Base-by-base conservation (phyloP, 352 stramenopile species). In the Peronosclerospora sorghi region DNA sequence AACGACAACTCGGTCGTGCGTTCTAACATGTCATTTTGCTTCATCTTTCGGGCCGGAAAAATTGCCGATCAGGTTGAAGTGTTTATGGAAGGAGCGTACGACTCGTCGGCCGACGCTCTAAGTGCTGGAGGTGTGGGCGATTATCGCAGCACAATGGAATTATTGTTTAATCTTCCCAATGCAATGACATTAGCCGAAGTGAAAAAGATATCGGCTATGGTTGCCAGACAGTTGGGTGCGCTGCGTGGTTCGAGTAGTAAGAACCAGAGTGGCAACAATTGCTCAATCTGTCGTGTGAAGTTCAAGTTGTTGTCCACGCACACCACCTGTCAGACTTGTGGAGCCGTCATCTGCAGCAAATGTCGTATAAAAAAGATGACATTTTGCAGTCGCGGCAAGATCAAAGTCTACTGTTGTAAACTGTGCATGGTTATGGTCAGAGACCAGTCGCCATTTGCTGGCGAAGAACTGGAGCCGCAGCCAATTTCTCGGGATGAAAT, bases 1-100 rank as follows among this genome's bases (percentile, higher is more conserved):
- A 68, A 69, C 14, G 73, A 86, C 54, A 86, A 86, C 48, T 83
- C 73, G 32, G 83, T 86, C 55, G 66, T 81, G 13, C 73, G 73
- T 19, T 73, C 68, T 4, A 65, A 82, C 39, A 54, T 83, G 45
- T 83, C 70, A 17, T 83, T 82, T 41, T 81, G 70, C 46, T 86
- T 73, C 54, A 72, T 86, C 52, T 82, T 83, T 48, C 62, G 68
- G n/a, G 58, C 73, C 14, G 65, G 58, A 10, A 68, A 54, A 8
- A 43, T 68, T 14, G 54, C 66, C 0, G 68, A 76, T 9, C 58
- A 78, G 21, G 61, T 86, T 1, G 70, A 86, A 23, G 66, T 86
- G 30, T 86, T 80, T 47, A 78, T 83, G 70, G 50, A 78, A 15
- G 73, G 73, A n/a, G 59, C 73, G 4, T 86, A 68, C 34, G 73